Percentiles rank a stretch among this genome's conserved stretches.
Evolutionary conservation across 1,139 yeast genomes (phyloP).

Genomic region (Debaryomyces sp.): DNA sequence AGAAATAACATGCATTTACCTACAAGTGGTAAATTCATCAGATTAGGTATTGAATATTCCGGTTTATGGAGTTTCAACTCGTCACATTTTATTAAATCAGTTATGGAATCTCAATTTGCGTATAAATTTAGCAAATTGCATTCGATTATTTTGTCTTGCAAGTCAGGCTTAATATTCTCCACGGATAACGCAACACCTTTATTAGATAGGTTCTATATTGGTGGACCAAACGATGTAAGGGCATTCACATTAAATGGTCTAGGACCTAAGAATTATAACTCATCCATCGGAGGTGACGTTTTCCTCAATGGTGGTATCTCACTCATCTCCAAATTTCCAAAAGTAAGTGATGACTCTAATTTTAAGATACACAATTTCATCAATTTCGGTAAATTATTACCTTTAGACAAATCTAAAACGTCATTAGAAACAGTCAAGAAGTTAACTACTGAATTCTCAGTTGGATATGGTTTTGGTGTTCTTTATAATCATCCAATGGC

Average conservation of each 20-base stretch:
- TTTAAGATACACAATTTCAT: conserved; percentile 71
- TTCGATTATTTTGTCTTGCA: conserved; percentile 45
- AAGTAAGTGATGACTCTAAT: conserved; percentile 54
- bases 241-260: conserved; percentile 77
- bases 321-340: conserved; percentile 66
- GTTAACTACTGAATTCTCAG: conserved; percentile 41
- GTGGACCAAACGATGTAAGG: conserved; percentile 84
- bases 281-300: conserved; percentile 79
- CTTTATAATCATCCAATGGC: conserved; percentile 87
- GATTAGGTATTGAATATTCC: conserved; percentile 60
- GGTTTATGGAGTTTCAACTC: conserved; percentile 37
- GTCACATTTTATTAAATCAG: conserved; percentile 46
- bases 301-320: conserved; percentile 74
- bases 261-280: conserved; percentile 74
- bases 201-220: conserved; percentile 61
- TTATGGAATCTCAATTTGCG: conserved; percentile 52
- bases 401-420: conserved; percentile 33
- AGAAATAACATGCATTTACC: conserved; percentile 62
- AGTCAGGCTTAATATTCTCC: conserved; percentile 55
- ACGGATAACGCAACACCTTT: conserved; percentile 40
- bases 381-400: conserved; percentile 72
- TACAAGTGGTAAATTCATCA: conserved; percentile 54
- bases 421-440: conserved; percentile 22
- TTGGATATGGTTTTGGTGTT: conserved; percentile 74
- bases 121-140: conserved; percentile 26